Base-by-base conservation (phyloP, 164 flowering plant species). In the Warburgia ugandensis region DNA sequence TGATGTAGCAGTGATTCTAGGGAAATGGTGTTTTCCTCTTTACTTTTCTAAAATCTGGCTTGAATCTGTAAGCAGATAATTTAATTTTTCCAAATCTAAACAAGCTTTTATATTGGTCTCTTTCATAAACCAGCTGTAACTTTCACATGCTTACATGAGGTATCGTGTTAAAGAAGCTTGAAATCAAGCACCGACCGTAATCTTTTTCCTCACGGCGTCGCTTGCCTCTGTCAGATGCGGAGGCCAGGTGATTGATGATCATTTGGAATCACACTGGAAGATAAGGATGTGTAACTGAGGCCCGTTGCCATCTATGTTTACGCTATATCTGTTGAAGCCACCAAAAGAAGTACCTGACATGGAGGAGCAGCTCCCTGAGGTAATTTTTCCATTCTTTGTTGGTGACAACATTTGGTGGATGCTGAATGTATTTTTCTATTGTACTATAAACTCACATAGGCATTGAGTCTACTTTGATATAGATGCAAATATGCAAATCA, bases 191-290 rank as follows among this genome's bases (percentile, higher is more conserved):
- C 37, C 3, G 27, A 13, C 4, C 47, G 17, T 25, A 2, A 10
- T 35, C 12, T 56, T 4, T 9, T 44, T 23, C 29, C 54, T 62
- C 45, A 37, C 23, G 38, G 20, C 50, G 12, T 44, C 16, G 33
- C 20, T 26, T 54, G 2, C 14, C 61, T 49, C 39, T 62, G 55
- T 48, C 80, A 76, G 77, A 69, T 65, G 40, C 46, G 0, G 55
- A 21, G 50, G 60, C 42, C 16, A 70, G 77, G 63, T 76, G 73
- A 73, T 35, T 31, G 19, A 27, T 14, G 31, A 6, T 21, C 54
- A 33, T 35, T 29, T 33, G 28, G 6, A 38, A 27, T 31, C 19
- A 19, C 35, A 57, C 53, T 45, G 22, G 25, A 39, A 39, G 37
- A n/a, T n/a, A n/a, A n/a, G n/a, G n/a, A n/a, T 29, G 12, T 44